Evolutionary conservation across 1,284 basidiomycete genomes (phyloP), one percentile per base, ranked within the genome.

Genomic region (Stereum hirsutum): DNA sequence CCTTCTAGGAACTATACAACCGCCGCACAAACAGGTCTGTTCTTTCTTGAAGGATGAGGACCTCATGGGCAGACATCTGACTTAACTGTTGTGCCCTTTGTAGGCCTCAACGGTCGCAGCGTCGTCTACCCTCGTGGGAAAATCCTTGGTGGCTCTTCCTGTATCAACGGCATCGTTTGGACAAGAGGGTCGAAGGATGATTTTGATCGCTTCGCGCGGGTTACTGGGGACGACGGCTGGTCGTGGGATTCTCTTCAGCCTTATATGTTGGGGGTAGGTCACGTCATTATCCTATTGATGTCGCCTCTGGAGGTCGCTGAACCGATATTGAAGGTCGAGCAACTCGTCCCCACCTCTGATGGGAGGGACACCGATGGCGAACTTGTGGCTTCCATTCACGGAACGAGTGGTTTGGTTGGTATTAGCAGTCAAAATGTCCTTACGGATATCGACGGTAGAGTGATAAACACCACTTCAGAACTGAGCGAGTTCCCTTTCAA

Each of bases 101-200:
- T n/a, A n/a, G n/a, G n/a, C n/a, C n/a, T 35, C 2, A 51, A 55
- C 35, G 52, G 52, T 23, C 55, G 66, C 11, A 38, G 44, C 6
- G 39, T 67, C 2, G 7, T 49, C 1, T 65, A 63, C 42, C 49
- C 60, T 12, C 51, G 66, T 23, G 68, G 67, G 4, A 50, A 56
- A 38, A 51, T 65, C 1, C 53, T 69, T 2, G 68, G 68, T 7
- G 68, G 68, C 4, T 57, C 55, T n/a, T 64, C 59, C 14, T 56
- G 57, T 17, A 32, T 21, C 11, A 32, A 58, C 38, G 51, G 43
- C 28, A 46, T 59, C 48, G 44, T 53, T 11, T 62, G 61, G 39
- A 58, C 53, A 6, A 54, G 60, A 7, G 62, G 61, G 10, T 54
- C 58, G 1, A 41, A 43, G 5, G 56, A 61, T 12, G 59, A 63